A percentile compares a stretch with the other conserved stretches of the same genome.
These are phyloP conservation scores for Cordia subcordata DNA, from an alignment of 257 asterid species.

Conservation along the genomic window DNA sequence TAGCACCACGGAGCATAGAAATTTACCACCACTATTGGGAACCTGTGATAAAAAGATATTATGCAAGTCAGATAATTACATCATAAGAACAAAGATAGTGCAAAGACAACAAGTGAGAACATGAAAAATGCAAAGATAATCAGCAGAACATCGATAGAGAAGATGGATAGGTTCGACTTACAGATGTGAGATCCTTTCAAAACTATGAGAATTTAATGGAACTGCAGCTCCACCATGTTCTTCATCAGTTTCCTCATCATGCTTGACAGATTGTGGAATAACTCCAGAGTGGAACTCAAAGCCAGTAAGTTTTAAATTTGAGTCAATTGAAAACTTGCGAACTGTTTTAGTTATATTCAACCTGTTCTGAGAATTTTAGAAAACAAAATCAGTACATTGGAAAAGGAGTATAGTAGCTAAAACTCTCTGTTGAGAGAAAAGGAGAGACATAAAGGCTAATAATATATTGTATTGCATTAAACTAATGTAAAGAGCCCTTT, in stretches of 20 bases:
- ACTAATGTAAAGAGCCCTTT: no score
- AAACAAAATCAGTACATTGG: constrained; percentile 4
- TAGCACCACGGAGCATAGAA: constrained; percentile 97
- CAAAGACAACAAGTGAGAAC: constrained; percentile 7
- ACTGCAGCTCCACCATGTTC: constrained; percentile 84
- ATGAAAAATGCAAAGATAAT: constrained; percentile 7
- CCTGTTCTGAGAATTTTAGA: constrained; percentile 71
- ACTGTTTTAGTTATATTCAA: constrained; percentile 85
- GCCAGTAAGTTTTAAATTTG: constrained; percentile 73
- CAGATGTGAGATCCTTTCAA: constrained; percentile 80
- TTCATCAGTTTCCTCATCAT: constrained; percentile 73
- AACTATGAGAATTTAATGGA: constrained; percentile 50
- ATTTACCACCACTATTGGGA: constrained; percentile 72
- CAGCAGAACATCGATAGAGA: constrained; percentile 1
- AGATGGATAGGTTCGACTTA: constrained; percentile 36
- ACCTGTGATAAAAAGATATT: constrained; percentile 42
- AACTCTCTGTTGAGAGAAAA: neutral
- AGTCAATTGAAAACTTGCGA: constrained; percentile 76
- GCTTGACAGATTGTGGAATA: constrained; percentile 48
- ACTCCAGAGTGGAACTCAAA: constrained; percentile 66
- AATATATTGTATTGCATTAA: no score
- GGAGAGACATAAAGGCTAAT: no score
- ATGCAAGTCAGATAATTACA: constrained; percentile 8
- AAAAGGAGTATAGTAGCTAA: neutral
- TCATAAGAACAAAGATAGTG: neutral